Evolutionary conservation across 768 basidiomycete genomes (phyloP).

Genomic region (Ephemerocybe angulata): DNA sequence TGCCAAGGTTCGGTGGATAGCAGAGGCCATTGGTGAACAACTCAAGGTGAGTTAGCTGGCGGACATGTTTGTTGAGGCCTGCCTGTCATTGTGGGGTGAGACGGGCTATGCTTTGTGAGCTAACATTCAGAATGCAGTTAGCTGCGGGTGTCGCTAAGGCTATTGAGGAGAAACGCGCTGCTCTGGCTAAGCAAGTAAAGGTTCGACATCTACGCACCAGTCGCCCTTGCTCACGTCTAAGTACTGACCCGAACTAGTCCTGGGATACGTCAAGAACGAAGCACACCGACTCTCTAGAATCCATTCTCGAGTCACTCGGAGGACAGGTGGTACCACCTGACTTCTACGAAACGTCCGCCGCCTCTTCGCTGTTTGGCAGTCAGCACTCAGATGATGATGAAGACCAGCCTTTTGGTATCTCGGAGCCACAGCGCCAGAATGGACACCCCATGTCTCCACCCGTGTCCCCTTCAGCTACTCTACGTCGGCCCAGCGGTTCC

Average conservation of each 20-base stretch:
- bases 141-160: slow-evolving; percentile 70
- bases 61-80: slow-evolving; percentile 10
- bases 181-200: slow-evolving; percentile 57
- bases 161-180: slow-evolving; percentile 66
- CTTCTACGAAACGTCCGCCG: slow-evolving; percentile 64
- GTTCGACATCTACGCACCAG: slow-evolving; percentile 33
- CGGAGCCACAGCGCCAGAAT: not conserved
- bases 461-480: slow-evolving; percentile 28
- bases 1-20: slow-evolving; percentile 77
- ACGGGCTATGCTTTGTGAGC: not conserved
- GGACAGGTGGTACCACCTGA: slow-evolving; percentile 72
- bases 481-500: slow-evolving; percentile 21
- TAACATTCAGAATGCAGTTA: slow-evolving; percentile 38
- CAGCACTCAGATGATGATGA: slow-evolving; percentile 53
- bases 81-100: not conserved
- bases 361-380: slow-evolving; percentile 77
- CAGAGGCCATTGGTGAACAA: slow-evolving; percentile 70
- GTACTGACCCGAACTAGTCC: slow-evolving; percentile 38
- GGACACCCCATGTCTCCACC: slow-evolving; percentile 21
- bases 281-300: slow-evolving; percentile 61
- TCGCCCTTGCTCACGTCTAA: not conserved
- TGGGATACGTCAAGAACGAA: slow-evolving; percentile 67
- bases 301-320: slow-evolving; percentile 68
- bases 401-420: slow-evolving; percentile 10
- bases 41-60: slow-evolving; percentile 64